Evolutionary conservation across 1,284 basidiomycete species (phyloP).

Genomic region (Earliella scabrosa): DNA sequence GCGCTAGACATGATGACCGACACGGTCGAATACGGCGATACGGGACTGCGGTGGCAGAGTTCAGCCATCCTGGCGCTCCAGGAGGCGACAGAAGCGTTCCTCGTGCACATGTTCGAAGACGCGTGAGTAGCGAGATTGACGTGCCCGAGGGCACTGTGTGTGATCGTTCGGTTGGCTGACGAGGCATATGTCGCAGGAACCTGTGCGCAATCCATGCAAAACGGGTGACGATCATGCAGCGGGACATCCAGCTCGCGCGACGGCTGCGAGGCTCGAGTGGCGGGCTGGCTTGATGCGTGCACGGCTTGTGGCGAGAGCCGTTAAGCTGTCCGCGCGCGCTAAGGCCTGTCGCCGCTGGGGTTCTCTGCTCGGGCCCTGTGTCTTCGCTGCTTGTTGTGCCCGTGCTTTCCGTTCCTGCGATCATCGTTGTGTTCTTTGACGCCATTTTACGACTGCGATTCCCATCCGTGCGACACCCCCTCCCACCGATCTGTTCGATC

Average conservation of each 20-base stretch:
- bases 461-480: slow-evolving; percentile 21
- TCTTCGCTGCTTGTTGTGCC: slow-evolving; percentile 4
- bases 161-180: not conserved
- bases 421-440: slow-evolving; percentile 3
- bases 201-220: slow-evolving; percentile 98
- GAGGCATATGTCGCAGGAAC: slow-evolving; percentile 58
- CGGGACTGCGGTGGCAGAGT: slow-evolving; percentile 87
- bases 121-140: slow-evolving; percentile 61
- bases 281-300: slow-evolving; percentile 32
- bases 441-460: slow-evolving; percentile 6
- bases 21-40: slow-evolving; percentile 59
- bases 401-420: not conserved
- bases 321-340: too few relatives aligned
- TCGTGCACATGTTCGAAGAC: slow-evolving; percentile 95
- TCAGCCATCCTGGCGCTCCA: slow-evolving; percentile 90
- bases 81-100: slow-evolving; percentile 93
- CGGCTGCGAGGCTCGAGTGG: slow-evolving; percentile 90
- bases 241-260: slow-evolving; percentile 95
- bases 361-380: not conserved
- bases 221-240: slow-evolving; percentile 97
- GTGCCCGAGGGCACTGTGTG: not conserved
- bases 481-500: too few relatives aligned
- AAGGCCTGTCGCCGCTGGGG: not conserved
- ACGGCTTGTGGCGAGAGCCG: too few relatives aligned
- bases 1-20: slow-evolving; percentile 85